A percentile compares a stretch with the other conserved stretches of the same genome.
phyloP scores from a whole-genome alignment of 148 eudicot genomes.

The Oxyria digyna region DNA sequence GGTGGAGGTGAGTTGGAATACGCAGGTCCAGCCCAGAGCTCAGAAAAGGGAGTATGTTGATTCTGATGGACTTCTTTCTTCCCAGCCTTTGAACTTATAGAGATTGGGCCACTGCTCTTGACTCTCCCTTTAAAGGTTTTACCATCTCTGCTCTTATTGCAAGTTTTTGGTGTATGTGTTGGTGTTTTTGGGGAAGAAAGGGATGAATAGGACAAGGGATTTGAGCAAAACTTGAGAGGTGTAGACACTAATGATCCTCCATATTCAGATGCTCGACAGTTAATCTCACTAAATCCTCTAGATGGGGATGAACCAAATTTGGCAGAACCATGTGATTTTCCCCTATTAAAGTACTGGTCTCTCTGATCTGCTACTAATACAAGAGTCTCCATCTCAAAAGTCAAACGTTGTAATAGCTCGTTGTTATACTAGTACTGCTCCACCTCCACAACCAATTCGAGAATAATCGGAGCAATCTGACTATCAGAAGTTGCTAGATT shows the following conservation, averaged over 20 bases:
- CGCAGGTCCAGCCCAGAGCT: slow-evolving; percentile 59
- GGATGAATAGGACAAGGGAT: slow-evolving; percentile 15
- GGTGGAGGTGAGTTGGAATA: slow-evolving; percentile 59
- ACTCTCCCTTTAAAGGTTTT: slow-evolving; percentile 5
- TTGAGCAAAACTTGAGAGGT: slow-evolving; percentile 17
- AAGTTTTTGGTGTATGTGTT: slow-evolving; percentile 8
- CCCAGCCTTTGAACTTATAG: slow-evolving; percentile 16
- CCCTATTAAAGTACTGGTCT: slow-evolving; percentile 24
- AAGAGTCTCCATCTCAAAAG: slow-evolving; percentile 50
- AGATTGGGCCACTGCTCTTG: slow-evolving; percentile 28
- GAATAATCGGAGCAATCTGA: not conserved
- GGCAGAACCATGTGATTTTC: slow-evolving; percentile 16
- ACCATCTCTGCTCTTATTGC: slow-evolving; percentile 5
- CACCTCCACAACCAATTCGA: not conserved
- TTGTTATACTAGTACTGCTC: not conserved
- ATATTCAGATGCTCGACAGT: slow-evolving; percentile 34
- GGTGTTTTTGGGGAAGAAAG: slow-evolving; percentile 26
- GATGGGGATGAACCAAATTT: slow-evolving; percentile 23
- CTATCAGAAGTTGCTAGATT: no score
- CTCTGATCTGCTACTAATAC: slow-evolving; percentile 33
- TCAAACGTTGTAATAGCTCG: not conserved
- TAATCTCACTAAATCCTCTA: slow-evolving; percentile 22
- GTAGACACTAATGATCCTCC: slow-evolving; percentile 27
- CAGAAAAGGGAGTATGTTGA: slow-evolving; percentile 22
- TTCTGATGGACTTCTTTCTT: slow-evolving; percentile 11